Base-by-base conservation (phyloP, 1,139 yeast species). In the Candida dubliniensis region DNA sequence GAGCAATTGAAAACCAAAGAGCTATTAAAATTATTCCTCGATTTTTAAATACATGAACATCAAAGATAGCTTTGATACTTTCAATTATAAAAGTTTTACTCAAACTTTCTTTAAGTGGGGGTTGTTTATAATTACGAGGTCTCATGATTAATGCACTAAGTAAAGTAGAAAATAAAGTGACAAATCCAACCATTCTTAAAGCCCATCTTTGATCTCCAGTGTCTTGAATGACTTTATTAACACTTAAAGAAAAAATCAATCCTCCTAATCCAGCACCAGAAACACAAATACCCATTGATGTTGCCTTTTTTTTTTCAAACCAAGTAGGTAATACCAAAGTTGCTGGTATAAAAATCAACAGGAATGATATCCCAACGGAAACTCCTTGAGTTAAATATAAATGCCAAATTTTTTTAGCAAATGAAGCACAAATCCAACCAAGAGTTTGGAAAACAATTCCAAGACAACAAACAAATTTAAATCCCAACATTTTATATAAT, bases 251-350 rank as follows among this genome's bases (percentile, higher is more conserved):
- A 53, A 78, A 80, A 1, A 77, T 63, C 32, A 82, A 68, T 29
- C 88, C 89, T n/a, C 88, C 89, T 9, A 78, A 50, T 9, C 89
- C 89, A 8, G 84, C 70, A 2, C 89, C 89, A 11, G 77, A 57
- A 31, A 81, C 81, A n/a, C 76, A 65, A 13, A 82, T 59, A 0
- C 87, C 88, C 66, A 78, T 71, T 0, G 86, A 84, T 6, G 79
- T 59, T n/a, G 85, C 80, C 50, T 80, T 66, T 37, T 67, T 71
- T 37, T 74, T 78, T 34, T 74, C 65, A 55, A 83, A 82, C 87
- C 87, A 83, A 18, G 81, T 79, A 0, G 88, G 86, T 30, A 83
- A 54, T 2, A 81, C 67, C 38, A 77, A 63, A 2, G 83, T 67
- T 30, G 77, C 78, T 0, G 91, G 89, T 9, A 82, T 75, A 49